A percentile compares a stretch with the other conserved stretches of the same genome.
Conservation (phyloP, 2,329 filamentous ascomycete species). For the Periglandula ipomoeae region DNA sequence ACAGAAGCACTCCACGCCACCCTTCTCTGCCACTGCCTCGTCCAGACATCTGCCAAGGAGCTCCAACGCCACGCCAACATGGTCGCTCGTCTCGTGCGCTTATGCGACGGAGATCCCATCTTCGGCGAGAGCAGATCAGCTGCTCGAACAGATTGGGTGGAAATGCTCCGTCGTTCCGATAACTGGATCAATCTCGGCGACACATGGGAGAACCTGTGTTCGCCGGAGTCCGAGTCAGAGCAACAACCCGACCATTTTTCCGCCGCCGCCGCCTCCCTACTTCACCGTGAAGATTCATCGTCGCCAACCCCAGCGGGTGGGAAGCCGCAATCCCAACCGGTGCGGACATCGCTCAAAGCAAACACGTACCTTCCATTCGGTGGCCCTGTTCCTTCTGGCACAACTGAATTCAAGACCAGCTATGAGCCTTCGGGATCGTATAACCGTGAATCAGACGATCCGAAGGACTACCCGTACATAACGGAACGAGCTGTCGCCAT, state of each 20-base stretch:
- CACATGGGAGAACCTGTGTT: conserved; percentile 64
- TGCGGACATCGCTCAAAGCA: conserved; percentile 11
- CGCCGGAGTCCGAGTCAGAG: conserved; percentile 23
- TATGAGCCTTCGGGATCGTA: not conserved
- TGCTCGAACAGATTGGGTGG: conserved; percentile 70
- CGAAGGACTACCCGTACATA: conserved; percentile 57
- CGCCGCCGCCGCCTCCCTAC: not conserved
- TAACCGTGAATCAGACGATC: conserved; percentile 30
- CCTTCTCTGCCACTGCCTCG: conserved; percentile 67
- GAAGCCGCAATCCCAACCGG: not conserved
- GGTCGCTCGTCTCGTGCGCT: conserved; percentile 63
- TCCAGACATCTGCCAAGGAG: conserved; percentile 71
- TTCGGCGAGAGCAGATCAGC: conserved; percentile 66
- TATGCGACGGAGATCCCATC: conserved; percentile 72
- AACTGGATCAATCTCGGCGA: conserved; percentile 57
- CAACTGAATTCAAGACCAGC: not conserved
- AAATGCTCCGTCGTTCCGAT: conserved; percentile 56
- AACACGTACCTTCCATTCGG: not conserved
- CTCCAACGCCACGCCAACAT: conserved; percentile 73
- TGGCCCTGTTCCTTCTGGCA: not conserved
- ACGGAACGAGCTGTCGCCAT: conserved; percentile 63
- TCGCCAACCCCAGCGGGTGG: conserved; percentile 21
- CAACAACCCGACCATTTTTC: not conserved
- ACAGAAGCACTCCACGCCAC: conserved; percentile 71
- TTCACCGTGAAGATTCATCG: conserved; percentile 23